Percentiles rank a stretch among this genome's conserved stretches.
phyloP scores from a whole-genome alignment of 495 filamentous ascomycete species.

The Trichoderma gamsii region DNA sequence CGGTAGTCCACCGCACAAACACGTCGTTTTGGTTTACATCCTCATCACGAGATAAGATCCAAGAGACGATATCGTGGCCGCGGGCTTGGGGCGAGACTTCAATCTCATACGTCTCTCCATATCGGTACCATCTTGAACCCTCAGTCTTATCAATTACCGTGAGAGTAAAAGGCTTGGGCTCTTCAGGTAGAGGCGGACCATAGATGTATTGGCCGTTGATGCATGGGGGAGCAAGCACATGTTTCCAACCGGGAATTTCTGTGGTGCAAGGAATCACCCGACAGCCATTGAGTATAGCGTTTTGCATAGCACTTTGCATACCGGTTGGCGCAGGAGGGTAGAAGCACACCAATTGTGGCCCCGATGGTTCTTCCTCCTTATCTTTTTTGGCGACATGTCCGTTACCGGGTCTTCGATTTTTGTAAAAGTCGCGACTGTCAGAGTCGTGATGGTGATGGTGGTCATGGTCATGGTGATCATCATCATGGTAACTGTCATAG shows the following conservation, averaged over 20 bases:
- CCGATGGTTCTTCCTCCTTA: too few relatives aligned
- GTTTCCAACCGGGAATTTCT: too few relatives aligned
- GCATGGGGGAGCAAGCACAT: too few relatives aligned
- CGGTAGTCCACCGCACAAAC: neutral
- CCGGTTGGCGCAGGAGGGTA: neutral
- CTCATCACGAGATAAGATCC: neutral
- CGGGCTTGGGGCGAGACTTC: neutral
- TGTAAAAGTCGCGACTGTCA: neutral
- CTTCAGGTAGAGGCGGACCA: neutral
- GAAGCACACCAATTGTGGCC: too few relatives aligned
- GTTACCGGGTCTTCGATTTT: neutral
- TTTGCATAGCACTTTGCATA: too few relatives aligned
- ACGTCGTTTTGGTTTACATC: neutral
- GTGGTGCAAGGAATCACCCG: neutral
- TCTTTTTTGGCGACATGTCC: neutral
- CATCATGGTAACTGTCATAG: neutral
- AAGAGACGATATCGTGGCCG: neutral
- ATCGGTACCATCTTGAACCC: neutral
- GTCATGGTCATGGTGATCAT: neutral
- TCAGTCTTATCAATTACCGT: neutral
- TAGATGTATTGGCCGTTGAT: neutral
- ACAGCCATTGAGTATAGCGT: neutral
- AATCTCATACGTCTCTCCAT: neutral
- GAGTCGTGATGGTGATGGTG: neutral
- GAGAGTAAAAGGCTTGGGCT: neutral